Conservation (phyloP, 2,329 filamentous ascomycete species). For the Colletotrichum euphorbiae region DNA sequence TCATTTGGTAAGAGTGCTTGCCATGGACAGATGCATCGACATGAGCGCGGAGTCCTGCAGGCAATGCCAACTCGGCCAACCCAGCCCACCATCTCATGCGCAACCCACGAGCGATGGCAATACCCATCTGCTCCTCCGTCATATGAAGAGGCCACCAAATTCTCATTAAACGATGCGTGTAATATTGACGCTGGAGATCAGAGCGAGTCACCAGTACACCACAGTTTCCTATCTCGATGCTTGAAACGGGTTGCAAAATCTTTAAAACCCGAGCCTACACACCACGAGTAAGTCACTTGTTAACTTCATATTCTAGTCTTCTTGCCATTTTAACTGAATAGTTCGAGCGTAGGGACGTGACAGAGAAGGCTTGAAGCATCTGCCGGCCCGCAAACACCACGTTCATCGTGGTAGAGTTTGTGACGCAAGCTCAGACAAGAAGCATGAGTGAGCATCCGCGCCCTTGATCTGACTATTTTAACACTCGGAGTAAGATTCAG, state of each 20-base stretch:
- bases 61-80: accelerated
- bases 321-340: background rate
- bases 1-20: too few species aligned
- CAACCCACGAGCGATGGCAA: background rate
- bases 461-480: background rate
- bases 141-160: background rate
- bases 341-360: background rate
- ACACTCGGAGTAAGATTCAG: background rate
- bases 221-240: background rate
- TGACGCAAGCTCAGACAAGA: background rate
- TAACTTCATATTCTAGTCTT: too few species aligned
- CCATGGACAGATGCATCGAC: background rate
- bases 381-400: background rate
- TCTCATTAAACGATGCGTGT: background rate
- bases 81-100: background rate
- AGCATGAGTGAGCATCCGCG: background rate
- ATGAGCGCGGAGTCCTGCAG: background rate
- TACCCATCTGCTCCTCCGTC: background rate
- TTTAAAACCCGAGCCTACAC: background rate
- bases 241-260: background rate
- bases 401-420: background rate
- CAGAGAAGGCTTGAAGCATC: background rate
- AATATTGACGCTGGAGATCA: accelerated
- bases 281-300: too few species aligned
- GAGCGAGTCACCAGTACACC: background rate